These are phyloP conservation scores for Raffaelea ambrosiae DNA, from an alignment of 2,329 filamentous ascomycete species.

Conservation along the genomic window DNA sequence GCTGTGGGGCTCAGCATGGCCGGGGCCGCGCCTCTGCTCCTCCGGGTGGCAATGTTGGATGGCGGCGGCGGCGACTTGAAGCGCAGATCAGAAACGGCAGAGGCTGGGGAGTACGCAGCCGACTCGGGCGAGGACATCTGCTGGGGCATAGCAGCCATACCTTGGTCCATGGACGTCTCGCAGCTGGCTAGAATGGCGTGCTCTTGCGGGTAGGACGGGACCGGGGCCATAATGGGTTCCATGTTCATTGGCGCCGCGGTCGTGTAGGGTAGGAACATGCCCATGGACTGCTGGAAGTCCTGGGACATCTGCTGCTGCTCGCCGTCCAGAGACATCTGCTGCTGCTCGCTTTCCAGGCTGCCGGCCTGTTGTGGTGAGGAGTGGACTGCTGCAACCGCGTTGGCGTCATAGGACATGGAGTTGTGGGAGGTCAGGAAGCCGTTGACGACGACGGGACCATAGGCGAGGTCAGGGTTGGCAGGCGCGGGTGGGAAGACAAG, in stretches of 20 bases:
- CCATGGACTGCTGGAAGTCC: slow-evolving; percentile 5
- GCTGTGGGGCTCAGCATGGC: slow-evolving; percentile 38
- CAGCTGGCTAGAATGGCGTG: slow-evolving; percentile 2
- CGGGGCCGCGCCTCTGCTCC: slow-evolving; percentile 36
- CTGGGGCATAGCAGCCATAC: slow-evolving; percentile 1
- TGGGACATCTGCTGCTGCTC: slow-evolving; percentile 2
- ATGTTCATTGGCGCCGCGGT: slow-evolving; percentile 7
- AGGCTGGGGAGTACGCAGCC: slow-evolving; percentile 19
- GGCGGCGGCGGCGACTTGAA: slow-evolving; percentile 41
- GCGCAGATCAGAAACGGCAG: slow-evolving; percentile 22
- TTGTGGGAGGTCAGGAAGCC: slow-evolving; percentile 6
- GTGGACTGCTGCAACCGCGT: no score
- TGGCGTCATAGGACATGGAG: neutral
- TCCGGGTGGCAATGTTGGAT: slow-evolving; percentile 45
- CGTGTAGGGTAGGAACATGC: slow-evolving; percentile 4
- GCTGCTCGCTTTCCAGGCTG: slow-evolving; percentile 1
- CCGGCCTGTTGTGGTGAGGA: neutral
- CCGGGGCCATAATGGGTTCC: slow-evolving; percentile 8
- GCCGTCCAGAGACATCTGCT: neutral
- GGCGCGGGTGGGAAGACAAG: slow-evolving; percentile 9
- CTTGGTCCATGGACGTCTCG: slow-evolving; percentile 3
- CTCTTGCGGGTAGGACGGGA: slow-evolving; percentile 10
- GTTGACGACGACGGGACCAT: slow-evolving; percentile 4
- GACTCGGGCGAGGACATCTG: slow-evolving; percentile 23
- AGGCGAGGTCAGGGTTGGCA: slow-evolving; percentile 4